Conservation (phyloP, 176 grass and related monocot genomes). For the Chloris gayana region DNA sequence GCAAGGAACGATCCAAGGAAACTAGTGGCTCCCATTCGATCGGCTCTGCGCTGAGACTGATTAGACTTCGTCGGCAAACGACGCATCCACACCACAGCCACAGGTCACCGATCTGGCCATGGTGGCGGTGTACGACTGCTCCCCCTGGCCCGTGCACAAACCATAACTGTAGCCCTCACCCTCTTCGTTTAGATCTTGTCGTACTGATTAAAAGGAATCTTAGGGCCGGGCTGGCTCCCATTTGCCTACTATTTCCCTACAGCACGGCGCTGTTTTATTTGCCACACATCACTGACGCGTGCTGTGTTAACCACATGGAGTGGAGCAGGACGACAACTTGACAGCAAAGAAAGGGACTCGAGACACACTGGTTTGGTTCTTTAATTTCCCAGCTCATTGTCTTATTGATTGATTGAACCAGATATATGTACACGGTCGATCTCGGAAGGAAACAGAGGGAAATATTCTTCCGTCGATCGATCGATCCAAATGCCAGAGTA, state of each 20-base stretch:
- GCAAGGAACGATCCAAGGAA: not conserved
- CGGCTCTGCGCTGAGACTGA: constrained; percentile 4
- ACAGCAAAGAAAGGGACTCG: constrained; percentile 39
- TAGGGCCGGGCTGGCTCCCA: constrained; percentile 39
- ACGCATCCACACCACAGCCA: not conserved
- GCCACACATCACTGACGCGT: not conserved
- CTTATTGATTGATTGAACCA: constrained; percentile 19
- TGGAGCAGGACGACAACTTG: constrained; percentile 16
- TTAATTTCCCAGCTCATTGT: constrained; percentile 11
- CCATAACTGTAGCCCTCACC: constrained; percentile 14
- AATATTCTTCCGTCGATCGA: not conserved
- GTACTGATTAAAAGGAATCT: constrained; percentile 34
- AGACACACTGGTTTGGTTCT: constrained; percentile 24
- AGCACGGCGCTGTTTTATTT: not conserved
- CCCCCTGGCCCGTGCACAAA: not conserved
- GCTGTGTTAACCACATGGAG: constrained; percentile 18
- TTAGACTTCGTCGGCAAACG: constrained; percentile 7
- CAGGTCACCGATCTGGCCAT: constrained; percentile 3
- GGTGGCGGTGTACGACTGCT: not conserved
- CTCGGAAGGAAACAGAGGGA: constrained; percentile 30
- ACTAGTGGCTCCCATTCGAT: not conserved
- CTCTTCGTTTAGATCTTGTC: constrained; percentile 31
- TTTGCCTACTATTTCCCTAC: not conserved
- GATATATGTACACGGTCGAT: constrained; percentile 32
- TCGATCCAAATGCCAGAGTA: constrained; percentile 55